Evolutionary conservation across 164 flowering plant species (phyloP), one percentile per base, ranked within the genome.

Genomic region (Brasenia schreberi): DNA sequence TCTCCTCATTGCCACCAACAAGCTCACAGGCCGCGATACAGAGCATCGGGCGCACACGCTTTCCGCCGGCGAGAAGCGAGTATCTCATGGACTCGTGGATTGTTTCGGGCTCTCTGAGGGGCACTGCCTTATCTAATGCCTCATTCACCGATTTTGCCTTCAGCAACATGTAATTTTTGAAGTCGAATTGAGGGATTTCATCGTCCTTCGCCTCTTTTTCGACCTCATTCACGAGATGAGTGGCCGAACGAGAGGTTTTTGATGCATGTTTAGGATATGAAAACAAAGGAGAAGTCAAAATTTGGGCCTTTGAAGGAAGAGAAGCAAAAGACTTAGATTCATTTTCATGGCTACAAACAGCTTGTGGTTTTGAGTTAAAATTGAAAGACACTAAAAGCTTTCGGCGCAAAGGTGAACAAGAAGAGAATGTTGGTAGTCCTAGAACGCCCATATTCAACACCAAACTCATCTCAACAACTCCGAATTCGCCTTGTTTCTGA

Each of bases 11-110:
- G 7, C 91, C 91, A 3, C 89, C 95, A 4, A 86, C 87, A 42
- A 88, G 85, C 68, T 85, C 91, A 60, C 91, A 82, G 2, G 94
- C 89, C 3, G 94, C 89, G 52, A 88, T 64, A 65, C 90, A 88
- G 68, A 86, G 85, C n/a, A 81, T 64, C 0, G 89, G 89, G 0
- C 95, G 74, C 18, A 88, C 85, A 1, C 90, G 70, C 76, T 88
- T 86, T 53, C 95, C 95, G 18, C 88, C 91, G 19, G 89, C 89
- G 11, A 88, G 79, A 42, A 84, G 77, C 0, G 91, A 86, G 77
- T 86, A 88, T 0, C 91, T 74, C 94, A 84, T 88, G 5, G 91
- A 71, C 52, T 88, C 86, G 60, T 88, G 85, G 65, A 88, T 81
- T 71, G 75, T 77, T 43, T 33, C 14, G 0, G 91, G 94, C 7